A percentile compares a stretch with the other conserved stretches of the same genome.
phyloP scores from a whole-genome alignment of 2,329 filamentous ascomycete species.

The Mycogone perniciosa region DNA sequence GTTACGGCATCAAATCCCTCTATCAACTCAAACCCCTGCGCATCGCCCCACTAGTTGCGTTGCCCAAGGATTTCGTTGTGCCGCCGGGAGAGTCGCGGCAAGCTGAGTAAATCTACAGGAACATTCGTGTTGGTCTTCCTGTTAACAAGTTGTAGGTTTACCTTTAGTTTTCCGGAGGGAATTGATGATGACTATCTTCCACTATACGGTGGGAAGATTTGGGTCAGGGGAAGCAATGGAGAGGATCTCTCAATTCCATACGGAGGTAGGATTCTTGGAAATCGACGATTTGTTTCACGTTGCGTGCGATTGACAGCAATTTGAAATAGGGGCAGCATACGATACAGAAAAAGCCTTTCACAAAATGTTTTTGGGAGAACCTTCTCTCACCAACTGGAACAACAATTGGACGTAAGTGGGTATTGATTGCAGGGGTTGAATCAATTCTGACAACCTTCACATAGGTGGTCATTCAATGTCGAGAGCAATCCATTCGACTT shows the following conservation, averaged over 20 bases:
- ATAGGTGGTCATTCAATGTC: slow-evolving; percentile 29
- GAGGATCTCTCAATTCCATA: slow-evolving; percentile 39
- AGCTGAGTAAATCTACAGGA: slow-evolving; percentile 19
- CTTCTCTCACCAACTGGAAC: slow-evolving; percentile 20
- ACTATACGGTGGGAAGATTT: slow-evolving; percentile 39
- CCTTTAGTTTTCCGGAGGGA: slow-evolving; percentile 23
- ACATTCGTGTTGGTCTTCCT: background rate
- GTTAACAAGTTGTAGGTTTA: slow-evolving; percentile 20
- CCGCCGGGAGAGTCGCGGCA: slow-evolving; percentile 24
- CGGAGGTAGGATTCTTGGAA: slow-evolving; percentile 21
- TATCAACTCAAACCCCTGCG: slow-evolving; percentile 22
- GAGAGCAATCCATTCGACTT: slow-evolving; percentile 23
- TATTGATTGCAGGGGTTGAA: background rate
- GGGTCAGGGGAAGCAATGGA: slow-evolving; percentile 33
- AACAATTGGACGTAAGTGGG: slow-evolving; percentile 20
- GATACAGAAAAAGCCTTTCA: slow-evolving; percentile 34
- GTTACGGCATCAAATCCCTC: slow-evolving; percentile 24
- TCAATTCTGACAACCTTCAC: background rate
- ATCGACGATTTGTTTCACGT: background rate
- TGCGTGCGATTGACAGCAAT: background rate
- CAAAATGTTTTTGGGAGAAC: slow-evolving; percentile 28
- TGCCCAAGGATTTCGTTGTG: slow-evolving; percentile 23
- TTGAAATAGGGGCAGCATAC: slow-evolving; percentile 27
- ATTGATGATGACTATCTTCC: slow-evolving; percentile 32
- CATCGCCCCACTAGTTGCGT: slow-evolving; percentile 23